A percentile compares a stretch with the other conserved stretches of the same genome.
These are phyloP conservation scores for Cucumis cinereus DNA, from an alignment of 306 rosid genomes.

Conservation along the genomic window DNA sequence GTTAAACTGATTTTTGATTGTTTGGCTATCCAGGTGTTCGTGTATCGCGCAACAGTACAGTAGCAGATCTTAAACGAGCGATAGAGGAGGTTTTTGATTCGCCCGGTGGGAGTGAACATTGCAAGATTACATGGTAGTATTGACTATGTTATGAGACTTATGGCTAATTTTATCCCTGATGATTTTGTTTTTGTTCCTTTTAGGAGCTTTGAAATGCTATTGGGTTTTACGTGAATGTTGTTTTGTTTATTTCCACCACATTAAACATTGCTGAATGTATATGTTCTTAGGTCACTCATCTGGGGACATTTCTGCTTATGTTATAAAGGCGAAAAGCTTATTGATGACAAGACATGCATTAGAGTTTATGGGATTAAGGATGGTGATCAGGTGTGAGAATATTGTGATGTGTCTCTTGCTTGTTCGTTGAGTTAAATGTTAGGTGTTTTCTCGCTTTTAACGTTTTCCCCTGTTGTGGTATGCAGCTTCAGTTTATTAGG, in stretches of 20 bases:
- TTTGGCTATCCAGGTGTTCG: conserved; percentile 17
- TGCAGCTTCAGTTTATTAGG: conserved; percentile 37
- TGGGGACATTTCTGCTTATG: conserved; percentile 49
- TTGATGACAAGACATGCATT: conserved; percentile 23
- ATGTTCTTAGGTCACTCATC: conserved; percentile 26
- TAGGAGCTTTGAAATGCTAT: neutral
- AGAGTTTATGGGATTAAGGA: conserved; percentile 30
- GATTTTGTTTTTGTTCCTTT: neutral
- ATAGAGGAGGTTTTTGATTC: conserved; percentile 30
- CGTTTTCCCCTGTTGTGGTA: neutral
- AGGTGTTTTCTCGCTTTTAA: neutral
- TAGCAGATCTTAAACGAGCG: conserved; percentile 31
- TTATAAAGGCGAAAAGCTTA: conserved; percentile 29
- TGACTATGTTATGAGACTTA: neutral
- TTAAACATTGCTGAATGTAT: neutral
- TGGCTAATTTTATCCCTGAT: neutral
- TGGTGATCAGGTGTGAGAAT: conserved; percentile 35
- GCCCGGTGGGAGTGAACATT: conserved; percentile 12
- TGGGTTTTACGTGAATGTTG: neutral
- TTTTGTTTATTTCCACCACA: neutral
- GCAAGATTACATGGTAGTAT: conserved; percentile 25
- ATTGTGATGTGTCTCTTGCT: neutral
- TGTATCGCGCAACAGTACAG: conserved; percentile 20
- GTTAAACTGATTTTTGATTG: neutral
- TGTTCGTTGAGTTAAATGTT: neutral